phyloP scores from a whole-genome alignment of 2,329 filamentous ascomycete species.

The Trichoderma hamatum region DNA sequence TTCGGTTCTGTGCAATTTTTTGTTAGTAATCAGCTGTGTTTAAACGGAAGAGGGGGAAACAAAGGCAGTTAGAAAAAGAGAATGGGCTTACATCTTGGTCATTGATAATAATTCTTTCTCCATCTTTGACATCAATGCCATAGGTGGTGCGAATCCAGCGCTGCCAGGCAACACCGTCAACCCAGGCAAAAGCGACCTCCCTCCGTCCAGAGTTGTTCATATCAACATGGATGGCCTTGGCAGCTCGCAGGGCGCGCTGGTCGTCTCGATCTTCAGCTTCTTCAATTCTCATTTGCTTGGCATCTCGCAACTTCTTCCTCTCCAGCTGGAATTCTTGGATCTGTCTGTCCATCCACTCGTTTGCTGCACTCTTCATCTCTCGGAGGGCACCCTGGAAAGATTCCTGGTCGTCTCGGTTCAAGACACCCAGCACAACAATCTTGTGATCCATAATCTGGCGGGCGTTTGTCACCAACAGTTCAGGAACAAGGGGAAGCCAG shows the following conservation, averaged over 20 bases:
- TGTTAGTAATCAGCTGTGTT: not conserved
- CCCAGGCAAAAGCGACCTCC: conserved; percentile 94
- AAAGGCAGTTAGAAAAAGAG: not conserved
- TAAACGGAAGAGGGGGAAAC: not conserved
- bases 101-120: conserved; percentile 93
- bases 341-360: conserved; percentile 98
- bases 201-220: conserved; percentile 87
- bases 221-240: conserved; percentile 88
- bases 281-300: conserved; percentile 93
- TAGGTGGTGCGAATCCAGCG: conserved; percentile 95
- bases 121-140: conserved; percentile 83
- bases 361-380: conserved; percentile 92
- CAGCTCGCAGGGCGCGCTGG: conserved; percentile 79
- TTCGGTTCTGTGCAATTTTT: conserved; percentile 66
- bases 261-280: conserved; percentile 94
- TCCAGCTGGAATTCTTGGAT: conserved; percentile 89
- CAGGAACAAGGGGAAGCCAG: conserved; percentile 94
- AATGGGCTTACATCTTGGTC: conserved; percentile 82
- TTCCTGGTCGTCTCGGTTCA: conserved; percentile 78
- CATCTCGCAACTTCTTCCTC: conserved; percentile 87
- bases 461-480: conserved; percentile 88
- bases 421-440: conserved; percentile 88
- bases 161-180: conserved; percentile 96
- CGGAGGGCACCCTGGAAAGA: conserved; percentile 77
- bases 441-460: conserved; percentile 94